phyloP scores from a whole-genome alignment of 768 basidiomycete species.

The Asterophora lycoperdoides region DNA sequence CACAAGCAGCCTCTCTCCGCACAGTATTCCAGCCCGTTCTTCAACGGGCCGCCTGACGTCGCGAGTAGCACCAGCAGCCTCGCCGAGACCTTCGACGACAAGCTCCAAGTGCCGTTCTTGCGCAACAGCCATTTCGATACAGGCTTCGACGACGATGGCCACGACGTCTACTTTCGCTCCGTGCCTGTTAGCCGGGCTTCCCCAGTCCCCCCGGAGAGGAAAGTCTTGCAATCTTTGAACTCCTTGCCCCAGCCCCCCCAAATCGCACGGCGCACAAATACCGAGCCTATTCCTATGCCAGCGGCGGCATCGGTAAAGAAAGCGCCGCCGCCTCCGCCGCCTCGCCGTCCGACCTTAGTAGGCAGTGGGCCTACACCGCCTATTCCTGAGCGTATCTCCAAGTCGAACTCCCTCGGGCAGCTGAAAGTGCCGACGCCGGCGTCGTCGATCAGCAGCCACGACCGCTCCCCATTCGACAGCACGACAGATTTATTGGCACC shows the following conservation, averaged over 20 bases:
- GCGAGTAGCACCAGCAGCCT: slow-evolving; percentile 40
- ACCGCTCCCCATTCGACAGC: slow-evolving; percentile 66
- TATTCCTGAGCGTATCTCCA: slow-evolving; percentile 42
- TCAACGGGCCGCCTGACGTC: slow-evolving; percentile 37
- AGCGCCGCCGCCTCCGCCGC: slow-evolving; percentile 63
- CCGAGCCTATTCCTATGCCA: slow-evolving; percentile 12
- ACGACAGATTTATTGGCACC: slow-evolving; percentile 39
- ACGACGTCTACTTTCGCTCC: slow-evolving; percentile 16
- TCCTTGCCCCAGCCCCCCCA: slow-evolving; percentile 16
- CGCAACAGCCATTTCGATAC: slow-evolving; percentile 2
- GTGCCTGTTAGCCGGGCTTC: not conserved
- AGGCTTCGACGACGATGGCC: slow-evolving; percentile 12
- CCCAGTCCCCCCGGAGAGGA: not conserved
- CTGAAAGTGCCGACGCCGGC: slow-evolving; percentile 23
- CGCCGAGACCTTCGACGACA: slow-evolving; percentile 43
- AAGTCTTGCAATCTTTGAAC: slow-evolving; percentile 3
- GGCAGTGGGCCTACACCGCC: slow-evolving; percentile 35
- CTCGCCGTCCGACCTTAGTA: slow-evolving; percentile 40
- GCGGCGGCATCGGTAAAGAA: slow-evolving; percentile 33
- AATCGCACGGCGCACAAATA: slow-evolving; percentile 20
- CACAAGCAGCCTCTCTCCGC: slow-evolving; percentile 40
- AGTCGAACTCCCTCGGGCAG: slow-evolving; percentile 18
- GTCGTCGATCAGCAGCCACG: slow-evolving; percentile 34
- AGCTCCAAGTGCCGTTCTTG: slow-evolving; percentile 19
- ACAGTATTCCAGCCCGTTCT: slow-evolving; percentile 38